These are phyloP conservation scores for Aethionema arabicum DNA, from an alignment of 345 rosid species.

Conservation along the genomic window DNA sequence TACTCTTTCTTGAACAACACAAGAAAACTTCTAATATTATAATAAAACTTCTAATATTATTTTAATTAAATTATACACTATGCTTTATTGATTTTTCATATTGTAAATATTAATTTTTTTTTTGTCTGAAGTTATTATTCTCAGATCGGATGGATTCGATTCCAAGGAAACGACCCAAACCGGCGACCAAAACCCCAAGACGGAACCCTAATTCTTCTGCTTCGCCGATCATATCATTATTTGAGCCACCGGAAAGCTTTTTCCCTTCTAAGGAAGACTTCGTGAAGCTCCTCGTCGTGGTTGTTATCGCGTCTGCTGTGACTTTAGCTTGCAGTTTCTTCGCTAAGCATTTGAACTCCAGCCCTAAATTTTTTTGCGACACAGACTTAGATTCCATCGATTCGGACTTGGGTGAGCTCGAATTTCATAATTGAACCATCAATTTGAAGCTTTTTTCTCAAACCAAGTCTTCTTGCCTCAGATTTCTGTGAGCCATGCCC, in stretches of 20 bases:
- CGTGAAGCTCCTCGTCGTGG: slow-evolving; percentile 46
- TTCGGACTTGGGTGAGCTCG: slow-evolving; percentile 46
- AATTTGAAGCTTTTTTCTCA: background rate
- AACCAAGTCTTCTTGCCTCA: slow-evolving; percentile 28
- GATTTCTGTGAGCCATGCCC: slow-evolving; percentile 86
- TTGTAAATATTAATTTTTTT: no score
- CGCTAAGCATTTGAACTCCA: slow-evolving; percentile 38
- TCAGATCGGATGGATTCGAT: slow-evolving; percentile 39
- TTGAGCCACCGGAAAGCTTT: slow-evolving; percentile 64
- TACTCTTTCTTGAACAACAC: no score
- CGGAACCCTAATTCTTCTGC: slow-evolving; percentile 34
- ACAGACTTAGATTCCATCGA: slow-evolving; percentile 40
- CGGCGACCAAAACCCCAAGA: slow-evolving; percentile 34
- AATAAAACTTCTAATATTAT: no score
- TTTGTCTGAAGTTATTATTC: no score
- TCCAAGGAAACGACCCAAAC: slow-evolving; percentile 45
- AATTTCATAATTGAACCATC: background rate
- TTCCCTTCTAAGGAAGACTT: slow-evolving; percentile 73
- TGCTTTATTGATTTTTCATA: no score
- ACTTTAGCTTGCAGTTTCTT: slow-evolving; percentile 65
- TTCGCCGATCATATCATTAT: slow-evolving; percentile 33
- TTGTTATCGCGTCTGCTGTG: slow-evolving; percentile 61
- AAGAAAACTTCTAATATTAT: no score
- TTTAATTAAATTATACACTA: no score
- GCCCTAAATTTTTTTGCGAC: slow-evolving; percentile 64